phyloP scores from a whole-genome alignment of 331 rosid genomes.

The Erythrophleum ivorense region DNA sequence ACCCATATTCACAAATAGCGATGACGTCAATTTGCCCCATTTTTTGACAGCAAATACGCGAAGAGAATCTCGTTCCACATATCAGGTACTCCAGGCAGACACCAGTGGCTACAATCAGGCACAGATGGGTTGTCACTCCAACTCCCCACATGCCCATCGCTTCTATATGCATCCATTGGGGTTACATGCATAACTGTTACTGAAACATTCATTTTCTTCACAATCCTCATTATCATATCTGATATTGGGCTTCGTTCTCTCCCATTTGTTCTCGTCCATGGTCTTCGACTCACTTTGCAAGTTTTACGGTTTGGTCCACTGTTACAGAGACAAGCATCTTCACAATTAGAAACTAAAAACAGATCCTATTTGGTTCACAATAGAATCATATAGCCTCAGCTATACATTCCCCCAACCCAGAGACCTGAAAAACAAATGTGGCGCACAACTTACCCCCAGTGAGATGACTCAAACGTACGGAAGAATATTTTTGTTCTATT shows the following conservation, averaged over 20 bases:
- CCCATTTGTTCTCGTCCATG: conserved; percentile 62
- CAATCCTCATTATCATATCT: conserved; percentile 57
- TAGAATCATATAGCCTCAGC: neutral
- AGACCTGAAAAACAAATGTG: conserved; percentile 13
- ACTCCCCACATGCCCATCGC: conserved; percentile 79
- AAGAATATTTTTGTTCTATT: conserved; percentile 74
- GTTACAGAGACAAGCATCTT: conserved; percentile 41
- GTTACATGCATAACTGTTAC: conserved; percentile 70
- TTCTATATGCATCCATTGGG: conserved; percentile 73
- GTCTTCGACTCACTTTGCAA: conserved; percentile 67
- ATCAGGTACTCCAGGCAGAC: conserved; percentile 95
- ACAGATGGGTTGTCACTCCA: conserved; percentile 77
- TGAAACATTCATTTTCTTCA: conserved; percentile 53
- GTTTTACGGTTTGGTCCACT: conserved; percentile 59
- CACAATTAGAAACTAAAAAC: neutral
- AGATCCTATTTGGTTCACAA: conserved; percentile 10
- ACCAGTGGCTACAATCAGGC: conserved; percentile 96
- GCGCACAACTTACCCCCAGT: conserved; percentile 71
- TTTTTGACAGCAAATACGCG: conserved; percentile 52
- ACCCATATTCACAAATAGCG: neutral
- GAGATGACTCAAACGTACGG: conserved; percentile 85
- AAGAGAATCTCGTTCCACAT: conserved; percentile 90
- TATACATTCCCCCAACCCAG: neutral
- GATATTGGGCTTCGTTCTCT: conserved; percentile 63
- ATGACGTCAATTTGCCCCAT: conserved; percentile 25